Conservation (phyloP, 2,329 filamentous ascomycete species). For the Fusarium algeriense region DNA sequence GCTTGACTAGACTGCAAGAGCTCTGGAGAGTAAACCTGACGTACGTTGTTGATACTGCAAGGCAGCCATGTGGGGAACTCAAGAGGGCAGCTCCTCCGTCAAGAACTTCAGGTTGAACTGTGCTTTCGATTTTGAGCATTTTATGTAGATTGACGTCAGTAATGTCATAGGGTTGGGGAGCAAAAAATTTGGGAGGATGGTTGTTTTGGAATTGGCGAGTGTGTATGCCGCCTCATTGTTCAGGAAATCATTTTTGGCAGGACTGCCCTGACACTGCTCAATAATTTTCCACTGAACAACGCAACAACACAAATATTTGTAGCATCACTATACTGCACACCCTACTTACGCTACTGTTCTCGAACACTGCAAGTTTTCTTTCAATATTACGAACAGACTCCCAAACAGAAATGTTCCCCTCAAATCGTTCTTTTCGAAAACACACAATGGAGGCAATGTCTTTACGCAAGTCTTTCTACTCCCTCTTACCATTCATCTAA, state of each 20-base stretch:
- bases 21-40: too few species aligned
- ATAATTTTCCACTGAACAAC: not conserved
- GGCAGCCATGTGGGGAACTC: not conserved
- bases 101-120: not conserved
- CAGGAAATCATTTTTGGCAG: not conserved
- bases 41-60: not conserved
- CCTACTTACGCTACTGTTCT: not conserved
- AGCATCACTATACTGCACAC: not conserved
- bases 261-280: not conserved
- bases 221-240: not conserved
- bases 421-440: too few species aligned
- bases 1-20: not conserved
- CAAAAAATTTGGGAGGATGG: not conserved
- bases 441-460: not conserved
- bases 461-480: not conserved
- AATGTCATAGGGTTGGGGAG: not conserved
- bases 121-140: not conserved
- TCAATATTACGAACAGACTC: not conserved
- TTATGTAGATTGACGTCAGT: not conserved
- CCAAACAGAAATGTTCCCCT: not conserved
- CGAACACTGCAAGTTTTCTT: not conserved
- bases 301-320: not conserved
- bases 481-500: not conserved
- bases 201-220: not conserved
- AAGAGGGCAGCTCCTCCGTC: not conserved